Evolutionary conservation across 2,329 filamentous ascomycete genomes (phyloP).

Genomic region (Nemania sp.): DNA sequence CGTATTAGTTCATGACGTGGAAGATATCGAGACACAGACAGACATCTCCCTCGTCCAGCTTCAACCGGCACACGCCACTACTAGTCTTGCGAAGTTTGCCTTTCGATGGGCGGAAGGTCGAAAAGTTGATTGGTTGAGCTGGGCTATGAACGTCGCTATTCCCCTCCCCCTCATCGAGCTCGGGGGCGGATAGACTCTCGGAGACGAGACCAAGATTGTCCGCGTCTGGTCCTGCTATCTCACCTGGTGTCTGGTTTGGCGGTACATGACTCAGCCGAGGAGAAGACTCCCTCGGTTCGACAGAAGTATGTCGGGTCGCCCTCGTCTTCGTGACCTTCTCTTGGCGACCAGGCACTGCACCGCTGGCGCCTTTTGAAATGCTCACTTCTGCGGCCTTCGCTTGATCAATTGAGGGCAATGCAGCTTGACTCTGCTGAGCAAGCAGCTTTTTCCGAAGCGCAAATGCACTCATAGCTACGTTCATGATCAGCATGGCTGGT

Average conservation of each 20-base stretch:
- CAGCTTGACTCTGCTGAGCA: slow-evolving; percentile 29
- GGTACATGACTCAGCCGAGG: background rate
- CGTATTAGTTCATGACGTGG: slow-evolving; percentile 11
- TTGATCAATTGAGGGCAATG: slow-evolving; percentile 1
- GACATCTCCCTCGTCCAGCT: slow-evolving; percentile 39
- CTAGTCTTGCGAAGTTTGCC: slow-evolving; percentile 33
- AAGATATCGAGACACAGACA: slow-evolving; percentile 26
- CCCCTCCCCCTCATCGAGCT: slow-evolving; percentile 10
- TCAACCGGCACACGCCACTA: slow-evolving; percentile 34
- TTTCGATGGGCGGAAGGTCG: slow-evolving; percentile 38
- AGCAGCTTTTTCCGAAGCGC: slow-evolving; percentile 48
- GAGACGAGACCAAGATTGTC: background rate
- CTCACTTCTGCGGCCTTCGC: background rate
- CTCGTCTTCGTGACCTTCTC: slow-evolving; percentile 30
- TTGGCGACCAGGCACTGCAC: background rate
- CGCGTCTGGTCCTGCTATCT: background rate
- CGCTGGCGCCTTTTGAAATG: background rate
- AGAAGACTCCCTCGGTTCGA: background rate
- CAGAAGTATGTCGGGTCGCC: background rate
- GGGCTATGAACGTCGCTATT: slow-evolving; percentile 6
- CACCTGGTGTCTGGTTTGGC: background rate
- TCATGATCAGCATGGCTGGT: slow-evolving; percentile 5
- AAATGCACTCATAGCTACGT: slow-evolving; percentile 51
- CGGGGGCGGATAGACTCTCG: slow-evolving; percentile 18
- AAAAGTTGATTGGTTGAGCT: slow-evolving; percentile 31